Base-by-base conservation (phyloP, 495 filamentous ascomycete genomes). In the Penicillium lagena region DNA sequence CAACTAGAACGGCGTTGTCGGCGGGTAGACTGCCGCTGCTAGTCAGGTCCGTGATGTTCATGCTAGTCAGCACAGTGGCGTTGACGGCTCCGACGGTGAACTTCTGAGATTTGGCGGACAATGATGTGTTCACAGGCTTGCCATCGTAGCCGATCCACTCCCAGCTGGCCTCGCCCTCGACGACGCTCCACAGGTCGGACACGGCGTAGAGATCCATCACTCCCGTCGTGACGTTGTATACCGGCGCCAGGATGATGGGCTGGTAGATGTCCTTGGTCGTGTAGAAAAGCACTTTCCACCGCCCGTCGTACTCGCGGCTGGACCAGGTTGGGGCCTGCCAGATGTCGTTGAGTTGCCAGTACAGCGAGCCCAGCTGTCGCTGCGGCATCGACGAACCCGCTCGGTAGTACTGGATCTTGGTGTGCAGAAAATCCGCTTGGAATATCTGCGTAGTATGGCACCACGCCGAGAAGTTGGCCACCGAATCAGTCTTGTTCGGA, bases 271-370 rank as follows among this genome's bases (percentile, higher is more conserved):
- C 80, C 41, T 74, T 75, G 2, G 74, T 75, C 1, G 67, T 62
- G 35, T 83, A 78, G 49, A 84, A 79, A 22, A 85, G 63, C 3
- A 81, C 70, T 51, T 86, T 85, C 80, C 80, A 84, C 3, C 82
- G 68, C 3, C 81, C 81, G 46, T 76, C 73, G 39, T 78, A 81
- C 61, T 83, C 80, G 39, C 81, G 78, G 0, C 78, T 65, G 0
- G 82, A 77, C 81, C 81, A 86, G 1, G 80, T 78, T 0, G 81
- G 81, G 7, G 80, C 81, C 53, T 81, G 78, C 81, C 81, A 85
- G 52, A 83, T 78, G 59, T 85, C 82, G 47, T 86, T 77, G 1
- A 86, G 63, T 55, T 86, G 81, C 82, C 82, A 86, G 56, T 85
- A 86, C 8, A 86, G 55, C 5, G 72, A 72, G 0, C 82, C 82